Evolutionary conservation across 2,329 filamentous ascomycete species (phyloP).

Genomic region (Volutella citrinella): DNA sequence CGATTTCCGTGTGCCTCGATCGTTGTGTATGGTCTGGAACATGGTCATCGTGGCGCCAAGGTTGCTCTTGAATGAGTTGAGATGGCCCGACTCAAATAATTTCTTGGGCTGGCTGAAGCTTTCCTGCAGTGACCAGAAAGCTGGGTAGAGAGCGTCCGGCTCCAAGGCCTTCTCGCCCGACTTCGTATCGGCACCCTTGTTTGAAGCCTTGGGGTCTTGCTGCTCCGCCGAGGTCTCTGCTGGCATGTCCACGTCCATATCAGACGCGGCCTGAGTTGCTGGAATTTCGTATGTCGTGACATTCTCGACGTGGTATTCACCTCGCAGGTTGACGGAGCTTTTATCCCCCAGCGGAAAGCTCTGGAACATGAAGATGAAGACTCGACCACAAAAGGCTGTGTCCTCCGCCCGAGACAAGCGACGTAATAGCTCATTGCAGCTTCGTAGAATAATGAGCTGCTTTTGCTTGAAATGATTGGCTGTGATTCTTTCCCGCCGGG

Average conservation of each 20-base stretch:
- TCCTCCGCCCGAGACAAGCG: constrained; percentile 94
- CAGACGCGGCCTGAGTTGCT: constrained; percentile 28
- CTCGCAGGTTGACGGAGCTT: constrained; percentile 93
- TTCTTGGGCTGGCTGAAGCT: constrained; percentile 87
- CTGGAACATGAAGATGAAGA: constrained; percentile 98
- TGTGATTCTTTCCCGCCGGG: constrained; percentile 82
- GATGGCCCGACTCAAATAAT: constrained; percentile 69
- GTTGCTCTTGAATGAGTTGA: constrained; percentile 77
- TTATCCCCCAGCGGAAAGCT: constrained; percentile 95
- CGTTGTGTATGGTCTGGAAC: constrained; percentile 50
- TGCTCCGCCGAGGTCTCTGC: constrained; percentile 33
- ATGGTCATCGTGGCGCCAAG: constrained; percentile 63
- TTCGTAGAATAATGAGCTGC: constrained; percentile 83
- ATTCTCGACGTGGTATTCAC: constrained; percentile 95
- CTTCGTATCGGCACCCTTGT: constrained; percentile 43
- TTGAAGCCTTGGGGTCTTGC: constrained; percentile 23
- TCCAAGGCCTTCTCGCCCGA: constrained; percentile 56
- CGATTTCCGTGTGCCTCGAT: constrained; percentile 48
- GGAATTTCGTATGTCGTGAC: constrained; percentile 72
- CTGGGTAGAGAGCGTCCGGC: constrained; percentile 74
- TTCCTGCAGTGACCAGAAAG: constrained; percentile 92
- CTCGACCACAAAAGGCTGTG: constrained; percentile 92
- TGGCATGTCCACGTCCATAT: constrained; percentile 65
- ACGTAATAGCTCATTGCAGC: constrained; percentile 92
- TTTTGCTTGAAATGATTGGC: constrained; percentile 79